These are phyloP conservation scores for Fraxinus albicans DNA, from an alignment of 305 asterid genomes.

Conservation along the genomic window DNA sequence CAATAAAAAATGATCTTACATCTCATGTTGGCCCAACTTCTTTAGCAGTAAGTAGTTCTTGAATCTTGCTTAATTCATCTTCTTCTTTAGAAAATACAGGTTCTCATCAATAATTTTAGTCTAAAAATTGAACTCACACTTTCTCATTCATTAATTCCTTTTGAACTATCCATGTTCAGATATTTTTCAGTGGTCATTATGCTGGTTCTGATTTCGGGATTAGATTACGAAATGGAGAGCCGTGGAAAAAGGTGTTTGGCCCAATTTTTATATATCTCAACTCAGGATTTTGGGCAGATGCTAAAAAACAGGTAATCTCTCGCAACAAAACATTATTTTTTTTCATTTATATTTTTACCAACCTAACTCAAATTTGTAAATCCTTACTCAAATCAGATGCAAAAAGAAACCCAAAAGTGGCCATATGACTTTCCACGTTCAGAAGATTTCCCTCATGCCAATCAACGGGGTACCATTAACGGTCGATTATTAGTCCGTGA, in stretches of 20 bases:
- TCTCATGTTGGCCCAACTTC: conserved; percentile 69
- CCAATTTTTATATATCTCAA: conserved; percentile 34
- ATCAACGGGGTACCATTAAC: conserved; percentile 36
- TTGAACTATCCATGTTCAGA: conserved; percentile 7
- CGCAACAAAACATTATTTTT: neutral
- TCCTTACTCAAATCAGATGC: conserved; percentile 33
- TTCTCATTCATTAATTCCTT: neutral
- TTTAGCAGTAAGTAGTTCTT: conserved; percentile 38
- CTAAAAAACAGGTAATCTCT: conserved; percentile 30
- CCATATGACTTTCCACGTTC: conserved; percentile 59
- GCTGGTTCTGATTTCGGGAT: conserved; percentile 23
- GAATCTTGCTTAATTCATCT: neutral
- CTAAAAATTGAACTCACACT: neutral
- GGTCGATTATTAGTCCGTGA: conserved; percentile 60
- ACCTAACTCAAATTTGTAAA: neutral
- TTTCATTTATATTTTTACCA: neutral
- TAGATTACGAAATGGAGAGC: conserved; percentile 30
- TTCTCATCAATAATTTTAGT: neutral
- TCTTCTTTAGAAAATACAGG: neutral
- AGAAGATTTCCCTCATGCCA: conserved; percentile 33
- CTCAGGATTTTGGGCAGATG: conserved; percentile 32
- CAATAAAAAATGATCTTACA: conserved; percentile 64
- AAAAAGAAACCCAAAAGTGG: conserved; percentile 51
- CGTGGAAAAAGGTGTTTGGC: conserved; percentile 43
- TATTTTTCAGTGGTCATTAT: conserved; percentile 31